A percentile compares a stretch with the other conserved stretches of the same genome.
Conservation (phyloP, 176 grass and related monocot genomes). For the Hsuehochloa calcarea region DNA sequence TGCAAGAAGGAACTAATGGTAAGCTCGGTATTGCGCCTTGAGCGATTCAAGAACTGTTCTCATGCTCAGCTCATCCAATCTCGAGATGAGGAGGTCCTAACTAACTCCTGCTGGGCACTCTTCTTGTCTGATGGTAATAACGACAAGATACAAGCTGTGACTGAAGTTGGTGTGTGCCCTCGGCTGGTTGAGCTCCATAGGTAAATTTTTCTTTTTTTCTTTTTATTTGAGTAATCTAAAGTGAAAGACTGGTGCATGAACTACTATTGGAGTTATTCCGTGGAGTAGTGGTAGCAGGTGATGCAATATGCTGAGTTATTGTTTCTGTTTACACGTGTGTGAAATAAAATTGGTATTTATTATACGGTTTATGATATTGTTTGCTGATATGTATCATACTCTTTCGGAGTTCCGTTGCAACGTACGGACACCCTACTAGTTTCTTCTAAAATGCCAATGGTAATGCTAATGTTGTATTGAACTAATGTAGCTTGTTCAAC, state of each 20-base stretch:
- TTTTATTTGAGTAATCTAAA: background rate
- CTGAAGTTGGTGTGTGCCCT: slow-evolving; percentile 55
- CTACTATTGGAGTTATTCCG: too few species aligned
- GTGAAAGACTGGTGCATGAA: background rate
- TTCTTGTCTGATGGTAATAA: slow-evolving; percentile 43
- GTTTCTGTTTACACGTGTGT: too few species aligned
- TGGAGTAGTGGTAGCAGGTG: too few species aligned
- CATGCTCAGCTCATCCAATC: too few species aligned
- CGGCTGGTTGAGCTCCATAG: slow-evolving; percentile 63
- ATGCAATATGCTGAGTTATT: too few species aligned
- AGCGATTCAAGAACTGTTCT: too few species aligned
- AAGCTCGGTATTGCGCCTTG: slow-evolving; percentile 63
- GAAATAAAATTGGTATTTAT: too few species aligned
- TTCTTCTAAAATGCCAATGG: background rate
- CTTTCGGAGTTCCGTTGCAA: too few species aligned
- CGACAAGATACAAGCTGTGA: slow-evolving; percentile 49
- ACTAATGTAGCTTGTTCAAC: background rate
- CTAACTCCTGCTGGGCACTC: slow-evolving; percentile 43
- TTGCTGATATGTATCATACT: too few species aligned
- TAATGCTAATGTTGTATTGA: background rate
- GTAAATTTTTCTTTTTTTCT: slow-evolving; percentile 25
- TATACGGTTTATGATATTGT: too few species aligned
- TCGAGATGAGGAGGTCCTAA: too few species aligned
- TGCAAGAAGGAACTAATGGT: slow-evolving; percentile 77
- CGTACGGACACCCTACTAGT: too few species aligned